Base-by-base conservation (phyloP, 805 yeast species). In the Metschnikowia cubensis region DNA sequence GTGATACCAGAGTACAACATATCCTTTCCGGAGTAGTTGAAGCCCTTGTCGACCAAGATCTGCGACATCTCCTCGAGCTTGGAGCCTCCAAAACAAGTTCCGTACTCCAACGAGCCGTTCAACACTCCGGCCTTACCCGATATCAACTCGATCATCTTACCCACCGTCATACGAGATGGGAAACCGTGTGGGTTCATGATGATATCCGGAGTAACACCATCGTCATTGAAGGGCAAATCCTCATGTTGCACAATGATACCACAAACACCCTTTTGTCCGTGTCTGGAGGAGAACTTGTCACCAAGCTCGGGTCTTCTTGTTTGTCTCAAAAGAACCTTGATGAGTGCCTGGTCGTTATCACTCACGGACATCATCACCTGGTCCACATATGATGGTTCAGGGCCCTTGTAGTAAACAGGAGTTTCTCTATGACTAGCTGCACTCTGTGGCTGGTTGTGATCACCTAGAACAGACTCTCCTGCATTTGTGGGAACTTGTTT, bases 151-250 rank as follows among this genome's bases (percentile, higher is more conserved):
- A 94, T 83, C 98, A 94, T 92, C 70, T 94, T 94, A 52, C 99
- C 99, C 17, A 94, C 98, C 36, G 99, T 94, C 99, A 94, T 94
- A 80, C 99, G 96, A 34, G 98, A 92, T 55, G 99, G 99, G 85
- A 92, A 94, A 74, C 97, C 99, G 68, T 92, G 99, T 1, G 99
- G 99, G 65, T 92, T 92, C 97, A 92, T 92, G 63, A 92, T 92
- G 57, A 92, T 91, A 72, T 92, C 99, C 0, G 99, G 99, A 3
- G 82, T 76, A 22, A 94, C 80, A 65, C 99, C 99, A 51, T 84
- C 80, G 60, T 94, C 98, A 64, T 84, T 89, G 70, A 92, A 92
- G 13, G 99, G 99, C 78, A 92, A 77, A 63, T 92, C 99, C 60
- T 92, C 98, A 66, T 92, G 98, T 59, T 89, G 90, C 4, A 92